phyloP scores from a whole-genome alignment of 176 grass and related monocot genomes.

The Dendrocalamus sinicus region DNA sequence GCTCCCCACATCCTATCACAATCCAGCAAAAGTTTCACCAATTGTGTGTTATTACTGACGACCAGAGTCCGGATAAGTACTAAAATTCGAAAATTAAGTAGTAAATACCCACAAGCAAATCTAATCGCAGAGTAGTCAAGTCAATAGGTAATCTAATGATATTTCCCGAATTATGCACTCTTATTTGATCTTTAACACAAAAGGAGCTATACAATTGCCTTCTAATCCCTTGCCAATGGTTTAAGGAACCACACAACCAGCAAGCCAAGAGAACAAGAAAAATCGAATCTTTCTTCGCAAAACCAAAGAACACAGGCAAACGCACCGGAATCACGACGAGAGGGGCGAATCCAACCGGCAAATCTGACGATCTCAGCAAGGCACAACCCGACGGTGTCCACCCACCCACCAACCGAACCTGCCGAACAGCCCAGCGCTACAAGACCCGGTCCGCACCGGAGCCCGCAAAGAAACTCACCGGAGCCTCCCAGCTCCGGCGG shows the following conservation, averaged over 20 bases:
- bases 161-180: not conserved
- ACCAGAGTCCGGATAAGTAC: not conserved
- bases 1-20: not conserved
- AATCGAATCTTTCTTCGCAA: not conserved
- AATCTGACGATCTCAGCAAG: not conserved
- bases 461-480: not conserved
- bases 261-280: not conserved
- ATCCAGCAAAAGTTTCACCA: not conserved
- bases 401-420: not conserved
- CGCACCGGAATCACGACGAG: slow-evolving; percentile 20
- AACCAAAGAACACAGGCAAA: not conserved
- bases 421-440: not conserved
- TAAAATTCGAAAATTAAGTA: not conserved
- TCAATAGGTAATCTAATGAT: not conserved
- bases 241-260: not conserved
- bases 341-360: not conserved
- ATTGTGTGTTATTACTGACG: not conserved
- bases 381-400: not conserved
- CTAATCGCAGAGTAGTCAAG: not conserved
- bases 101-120: not conserved
- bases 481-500: too few relatives aligned
- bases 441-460: not conserved
- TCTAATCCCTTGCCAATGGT: not conserved
- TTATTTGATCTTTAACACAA: not conserved
- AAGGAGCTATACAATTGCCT: not conserved